phyloP scores from a whole-genome alignment of 805 yeast genomes.

The Wickerhamomyces strasburgensis region DNA sequence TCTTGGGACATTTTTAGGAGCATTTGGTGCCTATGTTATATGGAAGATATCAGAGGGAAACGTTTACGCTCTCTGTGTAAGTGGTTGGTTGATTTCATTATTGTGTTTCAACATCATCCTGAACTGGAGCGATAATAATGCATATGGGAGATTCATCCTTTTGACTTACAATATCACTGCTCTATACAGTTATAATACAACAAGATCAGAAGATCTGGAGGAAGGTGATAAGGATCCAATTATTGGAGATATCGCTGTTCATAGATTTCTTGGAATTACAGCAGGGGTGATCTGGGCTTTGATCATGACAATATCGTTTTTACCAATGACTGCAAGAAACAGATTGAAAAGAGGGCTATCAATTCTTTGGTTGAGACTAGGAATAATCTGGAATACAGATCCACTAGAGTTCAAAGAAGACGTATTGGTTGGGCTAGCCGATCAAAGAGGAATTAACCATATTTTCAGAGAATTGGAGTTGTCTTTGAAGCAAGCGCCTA shows the following conservation, averaged over 20 bases:
- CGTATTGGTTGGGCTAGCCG: slow-evolving; percentile 22
- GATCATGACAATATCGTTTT: slow-evolving; percentile 54
- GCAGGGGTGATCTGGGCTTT: slow-evolving; percentile 77
- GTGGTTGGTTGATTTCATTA: slow-evolving; percentile 35
- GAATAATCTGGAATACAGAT: slow-evolving; percentile 75
- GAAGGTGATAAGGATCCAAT: slow-evolving; percentile 68
- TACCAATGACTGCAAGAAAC: slow-evolving; percentile 74
- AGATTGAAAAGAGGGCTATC: slow-evolving; percentile 62
- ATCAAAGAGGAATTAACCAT: slow-evolving; percentile 39
- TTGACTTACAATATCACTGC: slow-evolving; percentile 77
- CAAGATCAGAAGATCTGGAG: slow-evolving; percentile 51
- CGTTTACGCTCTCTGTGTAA: slow-evolving; percentile 45
- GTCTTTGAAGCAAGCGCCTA: slow-evolving; percentile 64
- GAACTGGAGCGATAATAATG: slow-evolving; percentile 54
- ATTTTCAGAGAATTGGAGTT: slow-evolving; percentile 57
- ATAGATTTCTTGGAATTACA: slow-evolving; percentile 67
- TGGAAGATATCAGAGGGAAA: slow-evolving; percentile 60
- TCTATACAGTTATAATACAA: slow-evolving; percentile 65
- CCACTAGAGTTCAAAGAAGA: slow-evolving; percentile 45
- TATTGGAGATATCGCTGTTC: slow-evolving; percentile 70
- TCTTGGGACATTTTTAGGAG: slow-evolving; percentile 72
- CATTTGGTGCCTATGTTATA: slow-evolving; percentile 49
- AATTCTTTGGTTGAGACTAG: slow-evolving; percentile 72
- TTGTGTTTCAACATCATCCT: slow-evolving; percentile 52
- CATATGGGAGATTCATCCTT: slow-evolving; percentile 65